Evolutionary conservation across 345 rosid species (phyloP), one percentile per base, ranked within the genome.

Genomic region (Euphorbia peplus): DNA sequence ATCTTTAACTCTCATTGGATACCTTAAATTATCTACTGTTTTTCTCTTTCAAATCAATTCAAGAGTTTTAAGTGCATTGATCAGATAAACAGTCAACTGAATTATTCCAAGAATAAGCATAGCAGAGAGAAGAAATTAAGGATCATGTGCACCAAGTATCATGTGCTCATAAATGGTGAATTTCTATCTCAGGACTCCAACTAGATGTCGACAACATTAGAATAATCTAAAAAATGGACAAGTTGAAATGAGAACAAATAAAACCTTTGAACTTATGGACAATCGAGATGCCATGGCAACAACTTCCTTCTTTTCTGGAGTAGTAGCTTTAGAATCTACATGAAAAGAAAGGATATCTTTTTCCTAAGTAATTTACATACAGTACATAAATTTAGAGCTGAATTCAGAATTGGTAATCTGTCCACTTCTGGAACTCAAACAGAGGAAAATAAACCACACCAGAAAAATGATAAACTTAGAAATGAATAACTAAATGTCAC

Each of bases 211-310:
- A 35, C 37, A 52, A 16, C 5, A 50, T 50, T 13, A 9, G 14
- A 24, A 70, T 32, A 15, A 55, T 14, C 4, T 10, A 21, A 7
- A 48, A 51, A 37, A 30, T 51, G 48, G 28, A 5, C 39, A 16
- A 59, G 21, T 41, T 19, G 19, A 59, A 52, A 60, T 32, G 28
- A 29, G 63, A 25, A 30, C 28, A 56, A 30, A 2, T 30, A 44
- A 24, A 78, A 93, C 98, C 98, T 90, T 89, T 53, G 98, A 85
- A 70, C 88, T 70, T 58, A 93, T 66, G 53, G 96, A 93, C 78
- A 93, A 76, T 53, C 91, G 87, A 72, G 95, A 82, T 71, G 97
- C 95, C 88, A 79, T 84, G 71, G 90, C 72, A 75, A 93, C 79
- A 22, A 89, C 82, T 37, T 79, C 86, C 71, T 79, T 86, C 79